phyloP scores from a whole-genome alignment of 177 flowering plant species.

The Telopea speciosissima region DNA sequence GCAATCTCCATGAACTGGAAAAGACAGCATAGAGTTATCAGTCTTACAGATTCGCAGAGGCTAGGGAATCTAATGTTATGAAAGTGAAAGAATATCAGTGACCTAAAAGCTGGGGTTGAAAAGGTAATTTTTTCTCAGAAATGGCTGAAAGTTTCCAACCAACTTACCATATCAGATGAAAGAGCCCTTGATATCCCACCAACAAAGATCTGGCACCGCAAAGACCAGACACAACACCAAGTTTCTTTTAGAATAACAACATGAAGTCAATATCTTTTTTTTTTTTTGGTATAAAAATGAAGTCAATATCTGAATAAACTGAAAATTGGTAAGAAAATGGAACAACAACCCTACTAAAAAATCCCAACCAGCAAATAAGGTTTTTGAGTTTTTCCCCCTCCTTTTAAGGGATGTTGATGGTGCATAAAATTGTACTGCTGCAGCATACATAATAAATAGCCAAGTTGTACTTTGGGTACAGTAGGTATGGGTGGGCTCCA shows the following conservation, averaged over 20 bases:
- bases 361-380: background rate
- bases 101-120: background rate
- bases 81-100: background rate
- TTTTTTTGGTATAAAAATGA: background rate
- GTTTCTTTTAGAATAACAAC: background rate
- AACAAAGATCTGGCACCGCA: constrained; percentile 64
- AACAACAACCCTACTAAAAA: background rate
- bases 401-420: no score
- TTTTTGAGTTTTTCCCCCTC: no score
- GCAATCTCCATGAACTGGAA: constrained; percentile 79
- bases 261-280: no score
- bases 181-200: constrained; percentile 77
- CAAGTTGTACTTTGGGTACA: background rate
- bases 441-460: background rate
- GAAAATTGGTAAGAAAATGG: background rate
- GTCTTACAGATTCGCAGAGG: background rate
- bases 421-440: no score
- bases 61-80: background rate
- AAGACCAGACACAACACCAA: background rate
- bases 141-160: background rate
- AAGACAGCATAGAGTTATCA: constrained; percentile 7
- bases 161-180: constrained; percentile 75
- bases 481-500: background rate
- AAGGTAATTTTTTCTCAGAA: background rate
- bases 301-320: background rate